Evolutionary conservation across 2,329 filamentous ascomycete genomes (phyloP), one percentile per base, ranked within the genome.

Genomic region (Colletotrichum karsti): DNA sequence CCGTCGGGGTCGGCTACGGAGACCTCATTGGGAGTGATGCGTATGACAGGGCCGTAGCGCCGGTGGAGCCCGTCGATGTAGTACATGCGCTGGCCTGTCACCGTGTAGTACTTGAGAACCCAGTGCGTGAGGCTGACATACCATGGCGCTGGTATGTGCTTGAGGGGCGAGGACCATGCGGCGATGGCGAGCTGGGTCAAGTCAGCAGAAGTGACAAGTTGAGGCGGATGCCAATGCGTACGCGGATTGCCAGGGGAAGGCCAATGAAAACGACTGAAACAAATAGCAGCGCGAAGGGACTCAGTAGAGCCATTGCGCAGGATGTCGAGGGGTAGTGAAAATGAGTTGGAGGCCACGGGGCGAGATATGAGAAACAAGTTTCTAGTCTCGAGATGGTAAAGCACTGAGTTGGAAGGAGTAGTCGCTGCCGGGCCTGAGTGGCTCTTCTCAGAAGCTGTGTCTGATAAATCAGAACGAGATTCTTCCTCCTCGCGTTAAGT

Each of bases 81-180:
- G n/a, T 54, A 41, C 35, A 68, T 58, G 28, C 61, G 59, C 15
- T 39, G 22, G 12, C 59, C 65, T 18, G 28, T 53, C 9, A 58
- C 54, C 10, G 53, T 58, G 15, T 59, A 41, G 13, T 33, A 48
- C 15, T 59, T 64, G 1, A 59, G 61, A 7, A 41, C 60, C 30
- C 63, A 39, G 30, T 67, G 41, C 33, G 53, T 68, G 44, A 58
- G 10, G 3, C 30, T 62, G 12, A 62, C 55, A 22, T 68, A 41
- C 65, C 65, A 68, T 10, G 53, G 65, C 12, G 18, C 65, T 6
- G 65, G 65, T 8, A 68, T 46, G 15, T 68, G 60, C 28, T 26
- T 58, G n/a, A 63, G 24, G 30, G 65, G 60, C 4, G 57, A 60
- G 2, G 53, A 56, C 12, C 10, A 3, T 18, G 53, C 33, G 7